Conservation (phyloP, 176 grass and related monocot species). For the Alopecurus myosuroides region DNA sequence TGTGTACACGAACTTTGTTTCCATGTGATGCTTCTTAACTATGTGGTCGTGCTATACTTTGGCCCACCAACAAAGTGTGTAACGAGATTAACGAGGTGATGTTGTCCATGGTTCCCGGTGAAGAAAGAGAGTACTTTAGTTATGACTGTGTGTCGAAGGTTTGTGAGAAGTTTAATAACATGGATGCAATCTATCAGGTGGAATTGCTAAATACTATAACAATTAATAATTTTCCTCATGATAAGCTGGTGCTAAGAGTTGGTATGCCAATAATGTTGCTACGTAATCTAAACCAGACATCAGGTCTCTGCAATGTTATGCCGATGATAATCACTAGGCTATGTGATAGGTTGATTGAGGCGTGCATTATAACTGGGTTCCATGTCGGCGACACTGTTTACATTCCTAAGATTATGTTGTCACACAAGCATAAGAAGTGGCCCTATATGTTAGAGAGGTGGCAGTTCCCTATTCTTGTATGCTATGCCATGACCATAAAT, state of each 20-base stretch:
- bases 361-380: neutral
- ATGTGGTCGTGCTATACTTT: no score
- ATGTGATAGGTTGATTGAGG: neutral
- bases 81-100: neutral
- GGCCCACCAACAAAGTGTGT: no score
- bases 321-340: no score
- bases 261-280: neutral
- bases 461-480: neutral
- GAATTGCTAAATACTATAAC: neutral
- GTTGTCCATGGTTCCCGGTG: neutral
- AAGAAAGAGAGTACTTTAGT: neutral
- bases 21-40: no score
- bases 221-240: no score
- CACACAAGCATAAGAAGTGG: neutral
- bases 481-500: no score
- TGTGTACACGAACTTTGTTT: no score
- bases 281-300: neutral
- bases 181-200: neutral
- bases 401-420: neutral
- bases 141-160: neutral
- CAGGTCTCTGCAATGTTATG: neutral
- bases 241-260: no score
- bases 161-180: no score
- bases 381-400: neutral
- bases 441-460: neutral